Evolutionary conservation across 768 basidiomycete species (phyloP).

Genomic region (Russula virescens): DNA sequence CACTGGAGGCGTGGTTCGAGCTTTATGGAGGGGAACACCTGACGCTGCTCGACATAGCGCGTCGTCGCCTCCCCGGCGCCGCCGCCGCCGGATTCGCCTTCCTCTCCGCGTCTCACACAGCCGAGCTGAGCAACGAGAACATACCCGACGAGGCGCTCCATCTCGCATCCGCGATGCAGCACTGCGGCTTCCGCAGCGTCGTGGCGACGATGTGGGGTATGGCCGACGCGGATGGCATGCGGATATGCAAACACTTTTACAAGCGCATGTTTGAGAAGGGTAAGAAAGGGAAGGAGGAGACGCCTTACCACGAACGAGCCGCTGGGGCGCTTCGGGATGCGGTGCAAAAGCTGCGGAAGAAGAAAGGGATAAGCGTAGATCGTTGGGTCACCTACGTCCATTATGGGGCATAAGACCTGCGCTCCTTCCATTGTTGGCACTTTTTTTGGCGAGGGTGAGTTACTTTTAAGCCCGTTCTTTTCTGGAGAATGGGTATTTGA

Average conservation of each 20-base stretch:
- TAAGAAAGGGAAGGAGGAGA: no score
- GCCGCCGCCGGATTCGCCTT: slow-evolving; percentile 7
- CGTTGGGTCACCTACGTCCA: slow-evolving; percentile 21
- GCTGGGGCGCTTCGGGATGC: slow-evolving; percentile 4
- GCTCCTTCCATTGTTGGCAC: background rate
- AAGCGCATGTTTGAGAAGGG: background rate
- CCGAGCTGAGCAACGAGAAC: background rate
- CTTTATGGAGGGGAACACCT: background rate
- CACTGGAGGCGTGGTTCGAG: background rate
- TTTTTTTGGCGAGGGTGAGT: no score
- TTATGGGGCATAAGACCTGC: slow-evolving; percentile 6
- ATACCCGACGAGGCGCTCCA: slow-evolving; percentile 15
- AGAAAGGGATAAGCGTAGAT: background rate
- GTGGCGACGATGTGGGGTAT: slow-evolving; percentile 20
- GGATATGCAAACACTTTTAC: slow-evolving; percentile 12
- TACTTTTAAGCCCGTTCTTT: no score
- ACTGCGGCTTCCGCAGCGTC: slow-evolving; percentile 17
- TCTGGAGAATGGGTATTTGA: no score
- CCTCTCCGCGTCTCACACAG: slow-evolving; percentile 12
- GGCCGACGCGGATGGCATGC: slow-evolving; percentile 18
- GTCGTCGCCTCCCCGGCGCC: background rate
- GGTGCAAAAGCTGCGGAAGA: slow-evolving; percentile 5
- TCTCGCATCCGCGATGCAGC: slow-evolving; percentile 21
- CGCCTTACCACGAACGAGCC: background rate
- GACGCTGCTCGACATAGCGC: slow-evolving; percentile 3